Percentiles rank a stretch among this genome's conserved stretches.
Evolutionary conservation across 345 rosid species (phyloP).

Genomic region (Laguncularia racemosa): DNA sequence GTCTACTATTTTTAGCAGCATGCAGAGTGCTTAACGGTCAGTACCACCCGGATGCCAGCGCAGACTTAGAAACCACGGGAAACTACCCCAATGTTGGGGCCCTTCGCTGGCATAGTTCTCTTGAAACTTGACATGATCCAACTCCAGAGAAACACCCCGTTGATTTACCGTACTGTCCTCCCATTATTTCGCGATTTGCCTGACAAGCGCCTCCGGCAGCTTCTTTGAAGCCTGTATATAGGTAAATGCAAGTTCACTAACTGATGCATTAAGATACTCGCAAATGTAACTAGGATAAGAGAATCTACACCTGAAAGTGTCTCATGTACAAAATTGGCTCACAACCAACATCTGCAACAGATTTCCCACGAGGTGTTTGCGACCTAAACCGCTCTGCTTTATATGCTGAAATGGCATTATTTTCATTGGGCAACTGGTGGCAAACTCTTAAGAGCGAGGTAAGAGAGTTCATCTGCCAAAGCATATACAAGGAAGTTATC

Average conservation of each 20-base stretch:
- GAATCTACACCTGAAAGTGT: slow-evolving; percentile 68
- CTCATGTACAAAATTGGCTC: slow-evolving; percentile 98
- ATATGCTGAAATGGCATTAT: slow-evolving; percentile 30
- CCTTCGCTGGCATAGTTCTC: background rate
- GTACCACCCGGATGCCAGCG: too few species aligned
- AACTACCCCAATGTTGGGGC: too few species aligned
- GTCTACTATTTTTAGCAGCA: too few species aligned
- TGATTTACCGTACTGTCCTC: background rate
- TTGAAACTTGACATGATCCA: background rate
- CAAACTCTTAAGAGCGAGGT: slow-evolving; percentile 66
- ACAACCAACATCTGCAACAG: slow-evolving; percentile 95
- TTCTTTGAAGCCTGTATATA: slow-evolving; percentile 57
- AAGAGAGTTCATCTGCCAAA: slow-evolving; percentile 88
- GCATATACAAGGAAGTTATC: slow-evolving; percentile 6
- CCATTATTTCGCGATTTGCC: slow-evolving; percentile 28
- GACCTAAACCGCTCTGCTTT: slow-evolving; percentile 61
- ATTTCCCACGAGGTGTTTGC: slow-evolving; percentile 68
- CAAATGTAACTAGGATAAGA: background rate
- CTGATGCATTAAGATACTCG: background rate
- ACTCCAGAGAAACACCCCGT: background rate
- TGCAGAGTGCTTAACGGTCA: too few species aligned
- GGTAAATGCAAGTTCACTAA: background rate
- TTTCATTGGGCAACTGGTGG: slow-evolving; percentile 57
- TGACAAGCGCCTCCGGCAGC: slow-evolving; percentile 57
- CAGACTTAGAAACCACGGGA: too few species aligned